Conservation (phyloP, 2,329 filamentous ascomycete species). For the Talaromyces pinophilus region DNA sequence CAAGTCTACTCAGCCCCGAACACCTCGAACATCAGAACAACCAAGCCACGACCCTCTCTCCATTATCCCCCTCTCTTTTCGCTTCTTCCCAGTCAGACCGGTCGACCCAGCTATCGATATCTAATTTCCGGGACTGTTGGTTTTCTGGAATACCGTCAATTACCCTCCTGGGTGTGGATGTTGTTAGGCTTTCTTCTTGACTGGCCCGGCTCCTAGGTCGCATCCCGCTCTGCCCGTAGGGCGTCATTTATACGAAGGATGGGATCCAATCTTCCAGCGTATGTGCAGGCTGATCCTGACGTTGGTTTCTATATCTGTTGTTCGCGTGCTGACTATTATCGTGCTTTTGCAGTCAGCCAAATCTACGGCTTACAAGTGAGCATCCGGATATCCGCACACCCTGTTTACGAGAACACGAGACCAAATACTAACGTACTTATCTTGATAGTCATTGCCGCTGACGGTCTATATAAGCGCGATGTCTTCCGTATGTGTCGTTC, state of each 20-base stretch:
- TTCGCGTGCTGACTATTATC: constrained; percentile 27
- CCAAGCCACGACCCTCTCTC: constrained; percentile 12
- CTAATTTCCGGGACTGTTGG: background rate
- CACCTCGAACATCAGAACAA: constrained; percentile 12
- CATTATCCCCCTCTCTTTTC: background rate
- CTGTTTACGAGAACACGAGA: constrained; percentile 5
- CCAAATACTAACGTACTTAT: constrained; percentile 11
- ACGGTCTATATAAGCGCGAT: constrained; percentile 98
- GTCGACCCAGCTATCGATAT: background rate
- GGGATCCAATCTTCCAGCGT: constrained; percentile 65
- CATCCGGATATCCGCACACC: constrained; percentile 18
- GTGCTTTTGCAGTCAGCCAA: constrained; percentile 64
- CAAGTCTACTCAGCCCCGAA: constrained; percentile 24
- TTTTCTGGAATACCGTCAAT: constrained; percentile 12
- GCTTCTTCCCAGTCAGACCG: background rate
- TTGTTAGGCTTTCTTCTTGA: constrained; percentile 37
- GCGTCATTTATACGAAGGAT: constrained; percentile 39
- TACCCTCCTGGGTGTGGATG: constrained; percentile 35
- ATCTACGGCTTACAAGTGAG: constrained; percentile 90
- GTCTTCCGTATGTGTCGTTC: constrained; percentile 77
- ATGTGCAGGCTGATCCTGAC: constrained; percentile 41
- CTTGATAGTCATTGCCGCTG: constrained; percentile 86
- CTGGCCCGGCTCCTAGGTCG: constrained; percentile 35
- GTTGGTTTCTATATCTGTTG: background rate
- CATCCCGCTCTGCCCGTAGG: constrained; percentile 31